Conservation (phyloP, 345 rosid genomes). For the Eutrema heterophyllum region DNA sequence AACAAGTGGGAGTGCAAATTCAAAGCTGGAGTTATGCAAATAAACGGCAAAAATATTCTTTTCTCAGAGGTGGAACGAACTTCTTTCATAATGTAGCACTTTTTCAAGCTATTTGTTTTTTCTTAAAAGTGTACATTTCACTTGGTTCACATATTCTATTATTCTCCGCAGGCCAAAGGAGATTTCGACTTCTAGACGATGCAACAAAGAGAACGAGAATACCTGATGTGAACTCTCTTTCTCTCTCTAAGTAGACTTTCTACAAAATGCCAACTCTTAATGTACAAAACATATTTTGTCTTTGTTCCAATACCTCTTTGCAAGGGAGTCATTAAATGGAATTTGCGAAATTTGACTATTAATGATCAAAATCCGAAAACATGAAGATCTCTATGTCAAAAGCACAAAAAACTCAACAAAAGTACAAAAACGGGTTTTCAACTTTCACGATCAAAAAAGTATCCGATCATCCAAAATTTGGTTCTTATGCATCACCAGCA, state of each 20-base stretch:
- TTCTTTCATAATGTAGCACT: not conserved
- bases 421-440: not conserved
- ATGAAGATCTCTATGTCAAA: not conserved
- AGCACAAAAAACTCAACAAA: not conserved
- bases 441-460: not conserved
- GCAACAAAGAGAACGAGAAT: not conserved
- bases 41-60: not conserved
- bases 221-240: not conserved
- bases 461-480: not conserved
- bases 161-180: constrained; percentile 14
- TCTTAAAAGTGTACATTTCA: not conserved
- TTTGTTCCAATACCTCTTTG: not conserved
- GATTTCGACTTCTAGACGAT: constrained; percentile 10
- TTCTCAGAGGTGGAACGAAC: constrained; percentile 1
- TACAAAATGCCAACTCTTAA: not conserved
- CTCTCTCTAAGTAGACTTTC: not conserved
- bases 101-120: not conserved
- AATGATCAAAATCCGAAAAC: not conserved
- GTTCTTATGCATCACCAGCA: not conserved
- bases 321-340: not conserved
- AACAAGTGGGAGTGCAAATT: constrained; percentile 8
- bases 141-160: not conserved
- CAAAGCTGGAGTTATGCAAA: not conserved
- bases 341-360: not conserved
- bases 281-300: not conserved